These are phyloP conservation scores for Solanum gandarillasii DNA, from an alignment of 257 asterid species.

Conservation along the genomic window DNA sequence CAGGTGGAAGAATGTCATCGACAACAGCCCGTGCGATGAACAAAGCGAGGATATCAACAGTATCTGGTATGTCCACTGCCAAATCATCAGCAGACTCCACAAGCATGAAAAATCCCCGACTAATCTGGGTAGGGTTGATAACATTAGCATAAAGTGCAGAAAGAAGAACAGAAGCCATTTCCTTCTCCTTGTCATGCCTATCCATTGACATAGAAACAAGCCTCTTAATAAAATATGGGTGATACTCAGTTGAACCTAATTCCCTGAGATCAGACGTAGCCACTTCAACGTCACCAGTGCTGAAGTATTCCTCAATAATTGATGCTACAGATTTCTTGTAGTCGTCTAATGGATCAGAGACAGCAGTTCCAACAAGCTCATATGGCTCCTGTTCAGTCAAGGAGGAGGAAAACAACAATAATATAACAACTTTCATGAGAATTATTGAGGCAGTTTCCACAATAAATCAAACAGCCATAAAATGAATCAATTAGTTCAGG, in stretches of 20 bases:
- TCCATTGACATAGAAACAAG: slow-evolving; percentile 96
- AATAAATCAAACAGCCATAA: not conserved
- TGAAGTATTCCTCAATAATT: slow-evolving; percentile 81
- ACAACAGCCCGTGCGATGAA: slow-evolving; percentile 94
- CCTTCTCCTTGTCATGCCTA: slow-evolving; percentile 91
- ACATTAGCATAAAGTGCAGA: slow-evolving; percentile 87
- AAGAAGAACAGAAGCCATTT: slow-evolving; percentile 96
- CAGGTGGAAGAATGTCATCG: slow-evolving; percentile 92
- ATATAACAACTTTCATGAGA: not conserved
- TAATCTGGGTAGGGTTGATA: slow-evolving; percentile 58
- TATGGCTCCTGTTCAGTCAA: slow-evolving; percentile 68
- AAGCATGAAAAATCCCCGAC: slow-evolving; percentile 76
- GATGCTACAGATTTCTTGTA: slow-evolving; percentile 80
- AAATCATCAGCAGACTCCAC: slow-evolving; percentile 95
- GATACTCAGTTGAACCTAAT: slow-evolving; percentile 74
- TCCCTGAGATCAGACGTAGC: slow-evolving; percentile 87
- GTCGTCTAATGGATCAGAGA: slow-evolving; percentile 62
- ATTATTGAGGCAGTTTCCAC: not conserved
- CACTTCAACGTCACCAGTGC: slow-evolving; percentile 75
- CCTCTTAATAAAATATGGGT: slow-evolving; percentile 85
- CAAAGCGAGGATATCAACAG: slow-evolving; percentile 80
- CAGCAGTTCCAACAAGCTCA: slow-evolving; percentile 66
- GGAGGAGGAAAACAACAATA: not conserved
- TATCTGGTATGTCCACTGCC: slow-evolving; percentile 79
- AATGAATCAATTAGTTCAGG: not conserved